Conservation (phyloP, 805 yeast species). For the Lachancea waltii region DNA sequence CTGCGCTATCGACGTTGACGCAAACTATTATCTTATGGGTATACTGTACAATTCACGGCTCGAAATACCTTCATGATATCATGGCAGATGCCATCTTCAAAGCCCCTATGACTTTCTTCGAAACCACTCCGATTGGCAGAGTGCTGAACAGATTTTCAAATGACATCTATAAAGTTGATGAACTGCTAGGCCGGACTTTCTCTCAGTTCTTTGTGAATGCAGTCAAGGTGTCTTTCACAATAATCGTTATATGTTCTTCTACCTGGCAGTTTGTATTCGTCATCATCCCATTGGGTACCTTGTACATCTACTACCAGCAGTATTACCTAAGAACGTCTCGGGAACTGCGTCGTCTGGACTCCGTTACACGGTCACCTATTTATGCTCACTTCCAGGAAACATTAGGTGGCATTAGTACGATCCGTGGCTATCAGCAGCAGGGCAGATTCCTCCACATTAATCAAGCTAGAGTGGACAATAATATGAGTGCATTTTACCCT, state of each 20-base stretch:
- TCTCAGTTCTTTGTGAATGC: conserved; percentile 58
- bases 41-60: conserved; percentile 76
- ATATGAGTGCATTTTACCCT: conserved; percentile 90
- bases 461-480: conserved; percentile 68
- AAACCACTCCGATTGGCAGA: conserved; percentile 93
- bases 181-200: conserved; percentile 62
- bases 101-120: conserved; percentile 94
- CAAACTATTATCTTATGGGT: conserved; percentile 73
- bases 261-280: conserved; percentile 82
- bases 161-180: conserved; percentile 87
- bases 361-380: conserved; percentile 72
- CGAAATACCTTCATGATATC: conserved; percentile 61
- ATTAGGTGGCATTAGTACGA: conserved; percentile 65
- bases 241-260: conserved; percentile 72
- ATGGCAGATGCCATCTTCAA: conserved; percentile 73
- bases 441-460: conserved; percentile 58
- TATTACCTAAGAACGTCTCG: conserved; percentile 71
- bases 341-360: conserved; percentile 76
- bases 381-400: conserved; percentile 83
- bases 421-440: conserved; percentile 66
- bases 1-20: conserved; percentile 52
- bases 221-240: conserved; percentile 63
- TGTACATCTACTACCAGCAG: conserved; percentile 68
- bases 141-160: conserved; percentile 84
- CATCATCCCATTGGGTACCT: conserved; percentile 58